A percentile compares a stretch with the other conserved stretches of the same genome.
phyloP scores from a whole-genome alignment of 2,329 filamentous ascomycete genomes.

The Periconia sp. region DNA sequence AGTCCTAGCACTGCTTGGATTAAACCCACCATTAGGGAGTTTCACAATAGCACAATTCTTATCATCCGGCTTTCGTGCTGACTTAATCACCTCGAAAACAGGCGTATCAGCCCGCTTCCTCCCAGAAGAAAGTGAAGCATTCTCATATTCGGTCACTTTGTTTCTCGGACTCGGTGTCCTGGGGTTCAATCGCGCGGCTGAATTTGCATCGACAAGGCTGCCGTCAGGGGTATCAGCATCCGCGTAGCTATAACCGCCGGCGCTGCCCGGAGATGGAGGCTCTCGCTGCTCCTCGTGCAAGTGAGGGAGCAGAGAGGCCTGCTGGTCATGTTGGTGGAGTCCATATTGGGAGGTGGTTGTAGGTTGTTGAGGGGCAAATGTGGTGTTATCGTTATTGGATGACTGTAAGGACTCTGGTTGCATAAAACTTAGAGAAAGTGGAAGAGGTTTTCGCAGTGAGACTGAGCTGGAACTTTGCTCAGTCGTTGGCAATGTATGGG shows the following conservation, averaged over 20 bases:
- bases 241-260: slow-evolving; percentile 10
- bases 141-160: slow-evolving; percentile 59
- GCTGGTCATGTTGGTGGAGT: slow-evolving; percentile 51
- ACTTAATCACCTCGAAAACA: slow-evolving; percentile 57
- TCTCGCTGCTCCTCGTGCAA: slow-evolving; percentile 34
- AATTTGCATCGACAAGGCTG: slow-evolving; percentile 12
- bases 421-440: slow-evolving; percentile 60
- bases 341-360: slow-evolving; percentile 60
- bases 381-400: slow-evolving; percentile 48
- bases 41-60: slow-evolving; percentile 54
- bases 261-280: slow-evolving; percentile 16
- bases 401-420: slow-evolving; percentile 60
- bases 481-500: slow-evolving; percentile 23
- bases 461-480: slow-evolving; percentile 57
- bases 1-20: slow-evolving; percentile 1
- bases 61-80: slow-evolving; percentile 46
- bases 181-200: slow-evolving; percentile 33
- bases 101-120: slow-evolving; percentile 46
- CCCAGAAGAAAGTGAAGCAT: slow-evolving; percentile 43
- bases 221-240: slow-evolving; percentile 19
- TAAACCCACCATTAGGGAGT: slow-evolving; percentile 77
- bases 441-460: slow-evolving; percentile 37
- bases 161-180: slow-evolving; percentile 49
- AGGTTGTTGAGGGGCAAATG: slow-evolving; percentile 40
- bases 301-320: slow-evolving; percentile 43